Base-by-base conservation (phyloP, 176 grass and related monocot species). In the Dactylis glomerata region DNA sequence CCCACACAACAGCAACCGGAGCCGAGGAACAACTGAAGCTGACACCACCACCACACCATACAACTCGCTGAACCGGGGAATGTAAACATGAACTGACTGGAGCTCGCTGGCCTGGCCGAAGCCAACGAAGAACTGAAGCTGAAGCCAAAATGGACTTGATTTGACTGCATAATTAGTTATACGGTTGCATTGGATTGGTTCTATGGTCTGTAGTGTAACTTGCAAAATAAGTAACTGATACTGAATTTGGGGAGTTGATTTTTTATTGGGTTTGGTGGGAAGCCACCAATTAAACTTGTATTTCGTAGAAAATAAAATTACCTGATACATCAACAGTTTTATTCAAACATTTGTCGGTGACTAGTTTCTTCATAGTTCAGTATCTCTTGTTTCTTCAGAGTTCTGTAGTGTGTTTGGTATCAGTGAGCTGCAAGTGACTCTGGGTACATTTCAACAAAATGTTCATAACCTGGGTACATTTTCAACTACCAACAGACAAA, bases 171-270 rank as follows among this genome's bases (percentile, higher is more conserved):
- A 45, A 45, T 45, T 45, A 45, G 11, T 2, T 1, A 45, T 45
- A 45, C 11, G 42, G 10, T 57, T 61, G 76, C 42, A 62, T 64
- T 66, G 69, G 86, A 58, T 83, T 55, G 41, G 52, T 38, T 73
- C 30, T 65, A 47, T 82, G 27, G 38, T 52, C 22, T 49, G 13
- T 64, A 44, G 45, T 78, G 38, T 61, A 27, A 54, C 63, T 83
- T 83, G 49, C 80, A 83, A 81, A 80, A 80, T 66, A 66, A 66
- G 42, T 78, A 94, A 37, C 66, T 10, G 14, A 62, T 73, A 76
- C 86, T 83, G 19, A 86, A 79, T 79, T 86, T 17, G 33, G 84
- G 67, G 77, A 12, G 77, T 64, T 67, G 30, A 65, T 62, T 28
- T 3, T 11, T 55, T 52, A 17, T 55, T 74, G 50, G 13, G 52